These are phyloP conservation scores for Xylaria sp. DNA, from an alignment of 2,329 filamentous ascomycete species.

Conservation along the genomic window DNA sequence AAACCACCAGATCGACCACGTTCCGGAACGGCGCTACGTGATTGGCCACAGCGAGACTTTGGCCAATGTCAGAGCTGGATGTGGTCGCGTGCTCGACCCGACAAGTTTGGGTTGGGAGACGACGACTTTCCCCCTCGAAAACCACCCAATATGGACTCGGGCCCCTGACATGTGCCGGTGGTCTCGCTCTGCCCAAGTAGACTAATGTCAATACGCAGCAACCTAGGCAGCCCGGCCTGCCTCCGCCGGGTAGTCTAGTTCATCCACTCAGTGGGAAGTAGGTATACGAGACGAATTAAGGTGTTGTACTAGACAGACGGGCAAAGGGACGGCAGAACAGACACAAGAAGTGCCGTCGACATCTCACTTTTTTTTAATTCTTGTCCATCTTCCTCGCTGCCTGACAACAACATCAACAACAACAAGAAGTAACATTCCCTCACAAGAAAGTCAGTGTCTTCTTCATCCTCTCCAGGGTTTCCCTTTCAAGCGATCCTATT, in stretches of 20 bases:
- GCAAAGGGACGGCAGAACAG: neutral
- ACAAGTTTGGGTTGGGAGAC: slow-evolving; percentile 27
- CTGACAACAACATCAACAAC: neutral
- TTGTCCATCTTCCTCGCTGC: slow-evolving; percentile 6
- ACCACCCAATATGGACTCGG: slow-evolving; percentile 40
- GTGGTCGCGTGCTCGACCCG: slow-evolving; percentile 48
- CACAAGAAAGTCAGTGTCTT: neutral
- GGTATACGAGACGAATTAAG: neutral
- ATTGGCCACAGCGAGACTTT: slow-evolving; percentile 28
- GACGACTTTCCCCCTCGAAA: slow-evolving; percentile 14
- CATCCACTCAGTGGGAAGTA: neutral
- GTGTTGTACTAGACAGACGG: neutral
- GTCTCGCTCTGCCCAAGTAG: slow-evolving; percentile 8
- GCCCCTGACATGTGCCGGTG: slow-evolving; percentile 38
- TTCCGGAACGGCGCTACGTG: slow-evolving; percentile 28
- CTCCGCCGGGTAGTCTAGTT: neutral
- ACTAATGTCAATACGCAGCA: neutral
- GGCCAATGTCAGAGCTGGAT: slow-evolving; percentile 47
- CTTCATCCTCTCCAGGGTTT: neutral
- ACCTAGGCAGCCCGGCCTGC: neutral
- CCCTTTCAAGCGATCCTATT: slow-evolving; percentile 14
- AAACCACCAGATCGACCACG: slow-evolving; percentile 39
- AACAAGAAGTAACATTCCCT: neutral
- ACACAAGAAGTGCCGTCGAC: neutral
- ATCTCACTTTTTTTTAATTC: neutral